Evolutionary conservation across 2,329 filamentous ascomycete species (phyloP).

Genomic region (Cladophialophora yegresii): DNA sequence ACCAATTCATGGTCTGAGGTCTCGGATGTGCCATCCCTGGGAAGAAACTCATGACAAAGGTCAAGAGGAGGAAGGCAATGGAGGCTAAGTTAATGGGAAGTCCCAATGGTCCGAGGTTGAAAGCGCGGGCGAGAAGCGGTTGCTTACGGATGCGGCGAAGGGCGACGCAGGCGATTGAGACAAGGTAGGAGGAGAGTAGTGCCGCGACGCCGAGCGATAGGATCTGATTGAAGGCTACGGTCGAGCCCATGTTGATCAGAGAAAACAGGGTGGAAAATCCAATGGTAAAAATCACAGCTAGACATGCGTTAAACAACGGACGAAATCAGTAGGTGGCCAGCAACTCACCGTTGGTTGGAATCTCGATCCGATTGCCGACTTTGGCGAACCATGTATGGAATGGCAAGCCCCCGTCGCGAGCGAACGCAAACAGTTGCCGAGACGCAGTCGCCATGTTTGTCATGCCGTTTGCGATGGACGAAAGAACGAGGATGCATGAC

Average conservation of each 20-base stretch:
- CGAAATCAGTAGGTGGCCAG: neutral
- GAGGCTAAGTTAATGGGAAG: constrained; percentile 46
- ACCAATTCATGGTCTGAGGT: constrained; percentile 55
- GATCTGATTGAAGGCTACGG: constrained; percentile 46
- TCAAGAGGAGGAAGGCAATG: constrained; percentile 10
- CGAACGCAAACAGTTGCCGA: constrained; percentile 44
- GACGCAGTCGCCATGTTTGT: constrained; percentile 43
- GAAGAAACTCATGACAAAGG: constrained; percentile 47
- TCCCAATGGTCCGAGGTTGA: constrained; percentile 49
- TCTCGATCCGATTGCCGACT: constrained; percentile 17
- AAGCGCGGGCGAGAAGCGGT: constrained; percentile 45
- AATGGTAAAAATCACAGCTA: constrained; percentile 47
- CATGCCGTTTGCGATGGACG: constrained; percentile 37
- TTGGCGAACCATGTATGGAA: constrained; percentile 34
- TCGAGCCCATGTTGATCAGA: constrained; percentile 38
- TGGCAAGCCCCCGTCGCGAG: constrained; percentile 42
- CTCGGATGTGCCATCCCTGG: constrained; percentile 43
- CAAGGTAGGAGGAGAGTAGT: constrained; percentile 45
- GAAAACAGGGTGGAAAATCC: constrained; percentile 49
- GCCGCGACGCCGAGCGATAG: constrained; percentile 44
- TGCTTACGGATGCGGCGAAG: constrained; percentile 41
- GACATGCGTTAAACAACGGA: neutral
- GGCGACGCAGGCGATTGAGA: constrained; percentile 42
- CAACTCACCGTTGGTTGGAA: constrained; percentile 25
- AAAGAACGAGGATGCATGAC: constrained; percentile 40